Conservation (phyloP, 441 rosid genomes). For the Erodium trifolium region DNA sequence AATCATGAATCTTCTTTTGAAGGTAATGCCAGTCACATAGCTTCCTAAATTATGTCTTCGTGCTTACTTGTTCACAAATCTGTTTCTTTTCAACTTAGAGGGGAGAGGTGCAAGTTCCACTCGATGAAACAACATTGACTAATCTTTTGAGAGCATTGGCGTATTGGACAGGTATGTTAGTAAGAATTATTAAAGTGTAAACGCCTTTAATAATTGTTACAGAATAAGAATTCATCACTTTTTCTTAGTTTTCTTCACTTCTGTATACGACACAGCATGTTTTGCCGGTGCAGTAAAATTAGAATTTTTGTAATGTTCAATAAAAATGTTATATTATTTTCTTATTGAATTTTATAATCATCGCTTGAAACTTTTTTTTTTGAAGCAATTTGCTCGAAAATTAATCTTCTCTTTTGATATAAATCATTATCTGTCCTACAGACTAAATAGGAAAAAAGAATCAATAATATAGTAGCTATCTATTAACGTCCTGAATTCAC, state of each 20-base stretch:
- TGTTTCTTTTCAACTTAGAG: constrained; percentile 31
- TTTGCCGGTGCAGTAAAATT: too few relatives aligned
- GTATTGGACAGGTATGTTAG: constrained; percentile 61
- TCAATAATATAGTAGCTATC: too few relatives aligned
- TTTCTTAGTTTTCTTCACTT: background rate
- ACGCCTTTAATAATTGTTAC: background rate
- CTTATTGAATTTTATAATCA: too few relatives aligned
- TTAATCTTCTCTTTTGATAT: too few relatives aligned
- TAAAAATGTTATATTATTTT: too few relatives aligned
- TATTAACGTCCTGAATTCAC: too few relatives aligned
- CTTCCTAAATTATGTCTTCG: constrained; percentile 6
- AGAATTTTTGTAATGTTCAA: too few relatives aligned
- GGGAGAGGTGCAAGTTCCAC: constrained; percentile 35
- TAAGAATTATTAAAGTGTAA: background rate
- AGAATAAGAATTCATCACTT: background rate
- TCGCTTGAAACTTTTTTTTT: too few relatives aligned
- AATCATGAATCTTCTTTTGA: constrained; percentile 68
- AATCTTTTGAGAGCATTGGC: constrained; percentile 59
- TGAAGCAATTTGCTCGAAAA: too few relatives aligned
- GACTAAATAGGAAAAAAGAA: too few relatives aligned
- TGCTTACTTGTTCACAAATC: constrained; percentile 11
- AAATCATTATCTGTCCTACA: too few relatives aligned
- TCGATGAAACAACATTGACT: constrained; percentile 36
- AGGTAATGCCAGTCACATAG: constrained; percentile 38
- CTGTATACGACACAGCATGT: background rate